These are phyloP conservation scores for Xylaria sp. DNA, from an alignment of 2,329 filamentous ascomycete species.

Conservation along the genomic window DNA sequence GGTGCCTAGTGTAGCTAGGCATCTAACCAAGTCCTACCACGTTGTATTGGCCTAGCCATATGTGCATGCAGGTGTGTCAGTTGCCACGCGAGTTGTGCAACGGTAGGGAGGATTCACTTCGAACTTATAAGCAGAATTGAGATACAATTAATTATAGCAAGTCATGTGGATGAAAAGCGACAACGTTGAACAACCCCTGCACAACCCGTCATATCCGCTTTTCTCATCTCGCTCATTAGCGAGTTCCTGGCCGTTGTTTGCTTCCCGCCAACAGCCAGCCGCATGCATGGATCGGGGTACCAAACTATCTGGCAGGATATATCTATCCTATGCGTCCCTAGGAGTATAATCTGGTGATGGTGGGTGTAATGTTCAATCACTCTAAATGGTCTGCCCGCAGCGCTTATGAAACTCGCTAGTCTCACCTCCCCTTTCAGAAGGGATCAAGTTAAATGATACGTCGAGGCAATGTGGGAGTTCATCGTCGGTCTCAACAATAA, in stretches of 20 bases:
- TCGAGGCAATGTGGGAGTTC: not conserved
- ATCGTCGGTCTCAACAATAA: not conserved
- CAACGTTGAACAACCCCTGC: too few relatives aligned
- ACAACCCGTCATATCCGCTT: not conserved
- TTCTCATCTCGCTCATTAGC: not conserved
- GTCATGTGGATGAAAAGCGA: too few relatives aligned
- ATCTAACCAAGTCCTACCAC: too few relatives aligned
- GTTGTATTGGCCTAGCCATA: too few relatives aligned
- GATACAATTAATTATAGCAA: too few relatives aligned
- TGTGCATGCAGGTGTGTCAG: too few relatives aligned
- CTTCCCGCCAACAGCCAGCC: too few relatives aligned
- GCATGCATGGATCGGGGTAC: not conserved
- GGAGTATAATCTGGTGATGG: not conserved
- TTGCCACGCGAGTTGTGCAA: too few relatives aligned
- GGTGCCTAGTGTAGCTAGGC: too few relatives aligned
- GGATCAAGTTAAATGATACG: not conserved
- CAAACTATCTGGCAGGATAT: not conserved
- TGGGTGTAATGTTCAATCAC: too few relatives aligned
- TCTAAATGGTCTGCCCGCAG: not conserved
- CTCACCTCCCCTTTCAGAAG: not conserved
- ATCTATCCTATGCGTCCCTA: not conserved
- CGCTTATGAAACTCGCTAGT: not conserved
- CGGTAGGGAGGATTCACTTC: too few relatives aligned
- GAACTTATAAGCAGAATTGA: too few relatives aligned
- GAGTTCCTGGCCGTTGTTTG: not conserved